Evolutionary conservation across 805 yeast species (phyloP).

Genomic region (Saccharomycopsis schoenii): DNA sequence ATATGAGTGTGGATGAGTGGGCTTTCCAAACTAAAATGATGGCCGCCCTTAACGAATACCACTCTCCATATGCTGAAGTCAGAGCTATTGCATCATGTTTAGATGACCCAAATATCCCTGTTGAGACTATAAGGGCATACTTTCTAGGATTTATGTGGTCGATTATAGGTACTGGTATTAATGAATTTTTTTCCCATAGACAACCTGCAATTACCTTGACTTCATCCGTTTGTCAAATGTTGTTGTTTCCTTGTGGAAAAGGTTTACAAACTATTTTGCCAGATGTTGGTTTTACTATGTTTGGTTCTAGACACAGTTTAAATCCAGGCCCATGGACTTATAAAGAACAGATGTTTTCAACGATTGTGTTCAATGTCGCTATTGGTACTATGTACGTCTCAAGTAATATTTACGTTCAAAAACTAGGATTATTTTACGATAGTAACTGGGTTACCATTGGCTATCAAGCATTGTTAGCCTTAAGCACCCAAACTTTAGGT

Average conservation of each 20-base stretch:
- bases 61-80: conserved; percentile 58
- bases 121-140: conserved; percentile 39
- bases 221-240: conserved; percentile 36
- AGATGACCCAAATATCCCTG: conserved; percentile 39
- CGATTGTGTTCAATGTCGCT: conserved; percentile 33
- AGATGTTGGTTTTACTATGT: conserved; percentile 31
- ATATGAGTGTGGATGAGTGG: conserved; percentile 21
- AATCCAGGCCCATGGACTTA: conserved; percentile 58
- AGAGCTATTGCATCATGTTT: conserved; percentile 48
- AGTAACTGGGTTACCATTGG: conserved; percentile 31
- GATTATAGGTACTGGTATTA: conserved; percentile 42
- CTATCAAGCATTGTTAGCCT: conserved; percentile 41
- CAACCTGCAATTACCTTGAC: conserved; percentile 38
- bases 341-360: conserved; percentile 59
- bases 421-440: conserved; percentile 24
- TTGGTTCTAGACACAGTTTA: conserved; percentile 33
- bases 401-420: conserved; percentile 29
- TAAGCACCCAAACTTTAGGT: conserved; percentile 55
- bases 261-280: conserved; percentile 36
- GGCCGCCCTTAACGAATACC: conserved; percentile 32
- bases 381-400: conserved; percentile 28
- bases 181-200: conserved; percentile 48
- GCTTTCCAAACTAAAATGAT: conserved; percentile 23
- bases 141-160: conserved; percentile 35
- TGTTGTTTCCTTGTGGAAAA: conserved; percentile 37